Evolutionary conservation across 2,329 filamentous ascomycete species (phyloP).

Genomic region (Pezicula neosporulosa): DNA sequence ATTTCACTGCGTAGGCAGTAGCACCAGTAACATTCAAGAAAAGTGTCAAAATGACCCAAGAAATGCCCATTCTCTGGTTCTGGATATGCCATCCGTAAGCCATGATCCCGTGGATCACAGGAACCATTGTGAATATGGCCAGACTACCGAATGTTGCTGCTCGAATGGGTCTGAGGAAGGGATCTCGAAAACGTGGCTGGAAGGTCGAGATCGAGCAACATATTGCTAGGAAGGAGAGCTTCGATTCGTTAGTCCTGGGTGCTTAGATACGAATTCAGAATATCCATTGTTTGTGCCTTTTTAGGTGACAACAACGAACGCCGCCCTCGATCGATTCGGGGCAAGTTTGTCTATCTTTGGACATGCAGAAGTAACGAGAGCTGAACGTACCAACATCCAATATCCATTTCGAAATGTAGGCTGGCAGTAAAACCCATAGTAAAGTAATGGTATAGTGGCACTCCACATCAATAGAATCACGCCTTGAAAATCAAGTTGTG

Average conservation of each 20-base stretch:
- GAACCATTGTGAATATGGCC: constrained; percentile 36
- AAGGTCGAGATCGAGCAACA: constrained; percentile 36
- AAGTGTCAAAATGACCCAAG: constrained; percentile 35
- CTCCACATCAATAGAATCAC: constrained; percentile 61
- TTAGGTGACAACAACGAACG: no score
- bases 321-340: no score
- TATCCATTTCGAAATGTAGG: constrained; percentile 31
- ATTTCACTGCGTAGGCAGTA: constrained; percentile 34
- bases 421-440: constrained; percentile 47
- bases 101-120: constrained; percentile 34
- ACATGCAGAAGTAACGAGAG: no score
- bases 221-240: constrained; percentile 27
- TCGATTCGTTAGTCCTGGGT: neutral
- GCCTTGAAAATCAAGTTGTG: constrained; percentile 58
- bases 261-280: no score
- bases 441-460: constrained; percentile 55
- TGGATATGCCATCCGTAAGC: constrained; percentile 30
- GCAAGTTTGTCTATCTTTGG: no score
- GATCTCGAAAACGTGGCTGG: constrained; percentile 33
- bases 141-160: constrained; percentile 38
- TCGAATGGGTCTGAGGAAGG: constrained; percentile 34
- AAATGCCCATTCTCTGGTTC: constrained; percentile 35
- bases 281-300: no score
- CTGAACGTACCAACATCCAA: constrained; percentile 25
- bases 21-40: constrained; percentile 35